A percentile compares a stretch with the other conserved stretches of the same genome.
Conservation (phyloP, 192 early-diverging fungal genomes). For the Kappamyces sp. region DNA sequence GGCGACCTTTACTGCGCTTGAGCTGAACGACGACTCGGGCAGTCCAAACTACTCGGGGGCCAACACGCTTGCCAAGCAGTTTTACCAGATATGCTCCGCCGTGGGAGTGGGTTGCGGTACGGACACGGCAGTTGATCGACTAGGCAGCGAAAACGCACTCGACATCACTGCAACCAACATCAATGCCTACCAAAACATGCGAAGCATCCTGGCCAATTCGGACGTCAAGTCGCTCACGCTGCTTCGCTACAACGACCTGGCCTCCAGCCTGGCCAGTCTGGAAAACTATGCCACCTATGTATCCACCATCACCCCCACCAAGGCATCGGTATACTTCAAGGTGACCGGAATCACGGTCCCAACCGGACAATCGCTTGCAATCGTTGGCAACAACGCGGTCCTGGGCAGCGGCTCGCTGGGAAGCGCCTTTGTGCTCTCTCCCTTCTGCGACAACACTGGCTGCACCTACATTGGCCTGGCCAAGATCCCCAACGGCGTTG, state of each 20-base stretch:
- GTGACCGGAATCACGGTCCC: background rate
- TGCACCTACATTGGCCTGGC: background rate
- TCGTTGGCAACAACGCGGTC: background rate
- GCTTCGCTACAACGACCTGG: constrained; percentile 13
- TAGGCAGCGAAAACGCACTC: constrained; percentile 14
- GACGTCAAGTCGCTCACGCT: constrained; percentile 5
- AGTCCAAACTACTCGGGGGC: constrained; percentile 12
- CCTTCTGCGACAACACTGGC: background rate
- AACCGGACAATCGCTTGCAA: background rate
- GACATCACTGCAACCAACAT: background rate
- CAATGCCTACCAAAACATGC: constrained; percentile 10
- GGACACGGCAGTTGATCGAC: background rate
- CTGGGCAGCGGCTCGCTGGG: background rate
- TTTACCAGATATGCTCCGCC: background rate
- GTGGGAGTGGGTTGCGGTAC: constrained; percentile 9
- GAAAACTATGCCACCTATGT: background rate
- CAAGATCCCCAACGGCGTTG: background rate
- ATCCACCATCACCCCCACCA: background rate
- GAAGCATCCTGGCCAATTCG: constrained; percentile 10
- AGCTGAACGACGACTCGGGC: constrained; percentile 13
- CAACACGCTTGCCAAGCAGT: constrained; percentile 10
- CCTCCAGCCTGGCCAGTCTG: background rate
- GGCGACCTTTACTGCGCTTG: constrained; percentile 19
- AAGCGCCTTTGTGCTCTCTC: background rate
- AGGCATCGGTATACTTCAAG: background rate